These are phyloP conservation scores for Diplotaxis tenuifolia DNA, from an alignment of 345 rosid species.

Conservation along the genomic window DNA sequence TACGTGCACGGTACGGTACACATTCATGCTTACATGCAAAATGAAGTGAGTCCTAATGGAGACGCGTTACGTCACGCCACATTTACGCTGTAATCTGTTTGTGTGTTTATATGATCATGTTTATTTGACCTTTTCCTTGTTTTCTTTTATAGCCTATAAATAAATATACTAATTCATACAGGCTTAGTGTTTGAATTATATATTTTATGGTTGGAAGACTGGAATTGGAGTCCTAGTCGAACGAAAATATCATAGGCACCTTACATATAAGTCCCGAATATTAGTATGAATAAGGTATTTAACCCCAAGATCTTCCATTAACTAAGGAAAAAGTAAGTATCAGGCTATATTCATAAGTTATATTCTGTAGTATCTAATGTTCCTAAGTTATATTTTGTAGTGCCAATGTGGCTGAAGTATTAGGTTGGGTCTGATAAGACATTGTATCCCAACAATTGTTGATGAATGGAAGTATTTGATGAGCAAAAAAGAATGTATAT, in stretches of 20 bases:
- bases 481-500: too few species aligned
- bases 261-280: neutral
- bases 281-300: neutral
- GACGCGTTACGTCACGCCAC: slow-evolving; percentile 11
- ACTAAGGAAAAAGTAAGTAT: neutral
- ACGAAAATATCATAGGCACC: neutral
- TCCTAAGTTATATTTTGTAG: too few species aligned
- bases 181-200: neutral
- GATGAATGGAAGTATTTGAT: too few species aligned
- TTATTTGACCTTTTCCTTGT: neutral
- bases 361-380: too few species aligned
- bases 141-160: neutral
- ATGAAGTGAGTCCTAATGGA: slow-evolving; percentile 7
- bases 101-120: slow-evolving; percentile 1
- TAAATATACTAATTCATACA: neutral
- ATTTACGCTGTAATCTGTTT: neutral
- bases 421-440: too few species aligned
- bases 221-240: neutral
- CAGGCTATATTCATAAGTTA: too few species aligned
- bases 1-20: slow-evolving; percentile 28
- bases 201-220: neutral
- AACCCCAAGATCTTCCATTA: neutral
- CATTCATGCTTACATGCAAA: slow-evolving; percentile 20
- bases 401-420: too few species aligned
- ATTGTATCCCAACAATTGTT: too few species aligned